These are phyloP conservation scores for Wickerhamiella lipophila DNA, from an alignment of 805 yeast genomes.

Conservation along the genomic window DNA sequence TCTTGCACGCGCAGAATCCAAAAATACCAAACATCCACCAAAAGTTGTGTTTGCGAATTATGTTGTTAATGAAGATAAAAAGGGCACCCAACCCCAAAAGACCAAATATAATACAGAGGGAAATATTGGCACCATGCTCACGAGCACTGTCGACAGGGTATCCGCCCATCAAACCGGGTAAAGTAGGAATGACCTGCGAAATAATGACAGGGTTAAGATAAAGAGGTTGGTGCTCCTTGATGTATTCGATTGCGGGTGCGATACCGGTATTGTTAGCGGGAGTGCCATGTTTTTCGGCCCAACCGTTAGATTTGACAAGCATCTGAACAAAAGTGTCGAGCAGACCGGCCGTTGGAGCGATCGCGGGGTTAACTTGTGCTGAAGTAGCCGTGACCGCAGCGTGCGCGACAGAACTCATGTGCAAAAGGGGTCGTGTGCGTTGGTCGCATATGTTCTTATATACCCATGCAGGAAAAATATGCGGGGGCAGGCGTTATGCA, in stretches of 20 bases:
- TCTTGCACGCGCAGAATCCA: slow-evolving; percentile 40
- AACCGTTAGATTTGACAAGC: slow-evolving; percentile 1
- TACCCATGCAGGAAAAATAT: slow-evolving; percentile 1
- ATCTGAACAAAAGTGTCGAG: slow-evolving; percentile 4
- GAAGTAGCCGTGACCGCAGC: slow-evolving; percentile 1
- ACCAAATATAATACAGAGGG: slow-evolving; percentile 43
- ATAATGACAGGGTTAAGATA: slow-evolving; percentile 16
- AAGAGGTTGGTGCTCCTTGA: slow-evolving; percentile 12
- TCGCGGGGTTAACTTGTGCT: slow-evolving; percentile 3
- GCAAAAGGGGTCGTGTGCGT: background rate
- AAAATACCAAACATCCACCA: slow-evolving; percentile 42
- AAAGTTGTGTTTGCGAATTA: slow-evolving; percentile 47
- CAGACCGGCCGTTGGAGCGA: slow-evolving; percentile 8
- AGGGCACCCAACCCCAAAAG: slow-evolving; percentile 38
- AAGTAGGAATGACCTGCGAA: slow-evolving; percentile 17
- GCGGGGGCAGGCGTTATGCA: slow-evolving; percentile 4
- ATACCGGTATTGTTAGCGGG: slow-evolving; percentile 26
- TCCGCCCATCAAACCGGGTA: slow-evolving; percentile 42
- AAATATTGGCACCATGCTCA: slow-evolving; percentile 51
- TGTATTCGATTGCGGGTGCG: slow-evolving; percentile 17
- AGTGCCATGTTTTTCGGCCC: slow-evolving; percentile 14
- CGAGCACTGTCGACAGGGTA: slow-evolving; percentile 28
- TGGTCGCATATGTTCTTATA: slow-evolving; percentile 1
- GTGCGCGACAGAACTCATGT: background rate
- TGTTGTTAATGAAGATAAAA: slow-evolving; percentile 37